Evolutionary conservation across 2,329 filamentous ascomycete genomes (phyloP).

Genomic region (Emergomyces pasteurianus): DNA sequence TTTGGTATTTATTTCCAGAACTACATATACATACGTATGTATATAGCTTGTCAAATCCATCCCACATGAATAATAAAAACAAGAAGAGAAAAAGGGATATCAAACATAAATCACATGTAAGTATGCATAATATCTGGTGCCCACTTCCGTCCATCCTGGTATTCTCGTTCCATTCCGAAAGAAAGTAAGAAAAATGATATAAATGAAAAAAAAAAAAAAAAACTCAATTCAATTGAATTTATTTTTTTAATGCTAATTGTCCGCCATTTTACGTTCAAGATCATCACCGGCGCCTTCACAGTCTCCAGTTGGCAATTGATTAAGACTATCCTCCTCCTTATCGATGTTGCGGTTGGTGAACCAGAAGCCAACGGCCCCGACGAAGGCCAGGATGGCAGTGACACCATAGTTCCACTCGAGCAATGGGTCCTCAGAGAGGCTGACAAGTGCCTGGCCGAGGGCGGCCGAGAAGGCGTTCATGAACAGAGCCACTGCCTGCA

Average conservation of each 20-base stretch:
- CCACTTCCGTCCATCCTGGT: background rate
- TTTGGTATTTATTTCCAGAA: background rate
- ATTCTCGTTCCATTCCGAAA: background rate
- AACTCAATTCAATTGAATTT: background rate
- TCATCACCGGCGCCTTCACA: slow-evolving; percentile 1
- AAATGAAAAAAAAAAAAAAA: background rate
- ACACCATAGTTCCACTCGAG: slow-evolving; percentile 61
- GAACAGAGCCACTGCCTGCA: slow-evolving; percentile 56
- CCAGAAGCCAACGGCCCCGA: slow-evolving; percentile 57
- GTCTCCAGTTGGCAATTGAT: slow-evolving; percentile 25
- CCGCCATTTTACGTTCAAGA: background rate
- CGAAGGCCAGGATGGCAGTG: slow-evolving; percentile 49
- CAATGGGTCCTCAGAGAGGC: slow-evolving; percentile 51
- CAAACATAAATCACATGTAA: background rate
- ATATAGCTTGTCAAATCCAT: background rate
- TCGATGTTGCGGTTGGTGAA: slow-evolving; percentile 55
- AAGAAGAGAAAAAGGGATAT: background rate
- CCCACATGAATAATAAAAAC: background rate
- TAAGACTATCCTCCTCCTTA: slow-evolving; percentile 54
- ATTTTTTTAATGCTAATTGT: background rate
- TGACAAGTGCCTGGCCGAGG: slow-evolving; percentile 56
- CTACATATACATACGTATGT: background rate
- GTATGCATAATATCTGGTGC: background rate
- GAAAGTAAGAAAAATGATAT: too few relatives aligned
- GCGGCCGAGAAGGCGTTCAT: slow-evolving; percentile 59